Conservation (phyloP, 768 basidiomycete genomes). For the Pleurotus citrinopileatus region DNA sequence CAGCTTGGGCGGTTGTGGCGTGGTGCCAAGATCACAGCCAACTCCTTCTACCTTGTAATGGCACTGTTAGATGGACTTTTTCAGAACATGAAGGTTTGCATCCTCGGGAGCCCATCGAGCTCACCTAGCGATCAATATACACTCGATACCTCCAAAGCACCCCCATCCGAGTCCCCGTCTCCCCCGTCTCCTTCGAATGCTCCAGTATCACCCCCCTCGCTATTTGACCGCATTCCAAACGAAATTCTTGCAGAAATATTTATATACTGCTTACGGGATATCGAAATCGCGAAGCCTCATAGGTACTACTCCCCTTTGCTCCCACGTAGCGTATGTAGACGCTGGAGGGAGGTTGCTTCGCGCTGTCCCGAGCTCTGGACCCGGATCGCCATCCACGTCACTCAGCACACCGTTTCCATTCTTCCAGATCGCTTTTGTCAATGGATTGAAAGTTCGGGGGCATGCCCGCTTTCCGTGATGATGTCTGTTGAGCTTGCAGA, state of each 20-base stretch:
- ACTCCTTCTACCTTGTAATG: too few species aligned
- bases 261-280: background rate
- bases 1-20: too few species aligned
- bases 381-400: background rate
- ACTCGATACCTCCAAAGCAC: too few species aligned
- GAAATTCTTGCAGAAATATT: constrained; percentile 3
- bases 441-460: background rate
- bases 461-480: background rate
- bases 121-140: too few species aligned
- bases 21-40: too few species aligned
- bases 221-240: background rate
- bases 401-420: background rate
- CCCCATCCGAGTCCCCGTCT: too few species aligned
- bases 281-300: background rate
- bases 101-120: background rate
- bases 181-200: too few species aligned
- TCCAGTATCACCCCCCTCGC: background rate
- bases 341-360: background rate
- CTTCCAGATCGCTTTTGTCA: background rate
- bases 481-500: background rate
- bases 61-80: background rate
- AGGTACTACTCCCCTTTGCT: background rate
- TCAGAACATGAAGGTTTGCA: background rate
- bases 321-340: background rate
- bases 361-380: background rate